phyloP scores from a whole-genome alignment of 495 filamentous ascomycete species.

The Friedmanniomyces endolithicus region DNA sequence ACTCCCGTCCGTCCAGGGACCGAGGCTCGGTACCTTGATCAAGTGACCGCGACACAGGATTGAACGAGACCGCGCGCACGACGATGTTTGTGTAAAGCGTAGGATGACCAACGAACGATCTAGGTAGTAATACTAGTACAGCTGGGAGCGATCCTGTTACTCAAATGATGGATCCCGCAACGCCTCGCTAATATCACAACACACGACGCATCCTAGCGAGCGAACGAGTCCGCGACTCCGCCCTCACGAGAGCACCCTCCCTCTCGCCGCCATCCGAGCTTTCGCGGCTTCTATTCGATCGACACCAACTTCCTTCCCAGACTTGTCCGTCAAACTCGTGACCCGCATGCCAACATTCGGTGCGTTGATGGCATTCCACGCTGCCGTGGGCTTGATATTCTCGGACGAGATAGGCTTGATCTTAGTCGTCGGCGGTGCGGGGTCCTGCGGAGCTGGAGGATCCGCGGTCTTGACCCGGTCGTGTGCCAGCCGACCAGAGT shows the following conservation, averaged over 20 bases:
- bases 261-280: constrained; percentile 12
- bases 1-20: too few relatives aligned
- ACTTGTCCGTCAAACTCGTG: constrained; percentile 5
- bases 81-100: too few relatives aligned
- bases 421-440: neutral
- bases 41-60: too few relatives aligned
- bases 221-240: neutral
- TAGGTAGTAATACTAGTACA: too few relatives aligned
- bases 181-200: neutral
- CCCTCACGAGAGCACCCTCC: constrained; percentile 6
- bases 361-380: constrained; percentile 15
- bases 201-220: neutral
- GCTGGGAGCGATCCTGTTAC: too few relatives aligned
- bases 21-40: too few relatives aligned
- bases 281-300: constrained; percentile 17
- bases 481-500: constrained; percentile 1
- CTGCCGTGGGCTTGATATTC: constrained; percentile 13
- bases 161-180: neutral
- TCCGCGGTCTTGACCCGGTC: neutral
- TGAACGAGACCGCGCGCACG: too few relatives aligned
- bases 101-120: too few relatives aligned
- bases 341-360: constrained; percentile 9
- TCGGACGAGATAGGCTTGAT: neutral
- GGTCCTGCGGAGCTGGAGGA: constrained; percentile 4
- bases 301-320: constrained; percentile 5